Conservation (phyloP, 2,329 filamentous ascomycete species). For the Davidsoniella australis region DNA sequence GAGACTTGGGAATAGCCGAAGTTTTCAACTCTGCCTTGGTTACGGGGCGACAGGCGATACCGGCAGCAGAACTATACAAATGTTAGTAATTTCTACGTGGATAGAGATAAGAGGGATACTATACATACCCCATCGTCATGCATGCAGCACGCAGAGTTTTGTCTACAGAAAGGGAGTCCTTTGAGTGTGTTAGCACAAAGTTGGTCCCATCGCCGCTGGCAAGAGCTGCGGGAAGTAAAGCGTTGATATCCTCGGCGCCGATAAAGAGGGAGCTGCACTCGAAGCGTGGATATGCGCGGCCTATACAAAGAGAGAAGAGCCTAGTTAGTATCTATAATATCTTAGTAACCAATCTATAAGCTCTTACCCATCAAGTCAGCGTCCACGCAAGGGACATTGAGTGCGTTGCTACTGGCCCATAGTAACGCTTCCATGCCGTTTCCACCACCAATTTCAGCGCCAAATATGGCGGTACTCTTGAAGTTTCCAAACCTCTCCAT, state of each 20-base stretch:
- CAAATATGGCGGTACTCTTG: conserved; percentile 6
- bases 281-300: conserved; percentile 17
- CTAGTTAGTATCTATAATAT: background rate
- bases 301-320: conserved; percentile 5
- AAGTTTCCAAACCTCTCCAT: conserved; percentile 27
- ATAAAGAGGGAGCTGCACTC: conserved; percentile 18
- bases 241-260: conserved; percentile 17
- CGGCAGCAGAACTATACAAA: conserved; percentile 20
- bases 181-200: conserved; percentile 11
- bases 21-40: conserved; percentile 19
- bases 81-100: conserved; percentile 4
- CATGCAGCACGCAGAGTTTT: conserved; percentile 11
- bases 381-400: conserved; percentile 22
- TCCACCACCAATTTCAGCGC: conserved; percentile 30
- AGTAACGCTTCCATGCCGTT: conserved; percentile 30
- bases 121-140: conserved; percentile 12
- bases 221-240: conserved; percentile 16
- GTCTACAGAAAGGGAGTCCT: conserved; percentile 14
- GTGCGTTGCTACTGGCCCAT: conserved; percentile 22
- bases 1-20: conserved; percentile 21
- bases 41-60: conserved; percentile 20
- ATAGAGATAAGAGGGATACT: background rate
- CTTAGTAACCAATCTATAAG: background rate
- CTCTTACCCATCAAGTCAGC: conserved; percentile 23
- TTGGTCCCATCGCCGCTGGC: conserved; percentile 16